Evolutionary conservation across 192 early-diverging fungal species (phyloP), one percentile per base, ranked within the genome.

Genomic region (Backusella tuberculispora): DNA sequence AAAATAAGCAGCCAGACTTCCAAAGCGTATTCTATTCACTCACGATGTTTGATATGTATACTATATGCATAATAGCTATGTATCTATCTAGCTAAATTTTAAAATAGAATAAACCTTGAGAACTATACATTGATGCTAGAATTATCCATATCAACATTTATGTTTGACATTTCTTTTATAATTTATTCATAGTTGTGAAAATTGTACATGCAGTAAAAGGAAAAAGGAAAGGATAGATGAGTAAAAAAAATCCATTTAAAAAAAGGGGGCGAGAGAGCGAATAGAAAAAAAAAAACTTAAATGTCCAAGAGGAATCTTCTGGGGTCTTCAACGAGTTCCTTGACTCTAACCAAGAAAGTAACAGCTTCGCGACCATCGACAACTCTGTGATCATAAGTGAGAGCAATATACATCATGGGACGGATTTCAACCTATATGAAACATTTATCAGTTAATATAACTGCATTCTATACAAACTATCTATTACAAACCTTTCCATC

Each of bases 291-390:
- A 14, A 46, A 12, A 60, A 60, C 53, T 90, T 93, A 99, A 70
- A 99, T 84, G 73, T 93, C 92, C 80, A 98, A 86, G 63, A 99
- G 87, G 82, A 99, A 77, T 75, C 97, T 88, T 48, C 91, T 86
- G 66, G 98, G 98, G 80, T 99, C 98, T 87, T 99, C 98, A 67
- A 99, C 91, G 73, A 88, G 84, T 87, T 99, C 94, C 89, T 99
- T 99, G 67, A 99, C 50, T 84, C 95, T 97, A 76, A 98, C 95
- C 63, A 99, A 87, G 94, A 99, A 99, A 44, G 97, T 98, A 29
- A 96, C 95, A 21, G 98, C 98, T 88, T 99, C 98, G 85, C 98
- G 95, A 47, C 95, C 98, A 80, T 99, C 98, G 85, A 99, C 96
- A 74, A 99, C 83, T 73, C 98, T 94, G 87, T 99, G 98, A 81